A percentile compares a stretch with the other conserved stretches of the same genome.
Evolutionary conservation across 2,329 filamentous ascomycete genomes (phyloP).

Genomic region (Pseudogymnoascus destructans): DNA sequence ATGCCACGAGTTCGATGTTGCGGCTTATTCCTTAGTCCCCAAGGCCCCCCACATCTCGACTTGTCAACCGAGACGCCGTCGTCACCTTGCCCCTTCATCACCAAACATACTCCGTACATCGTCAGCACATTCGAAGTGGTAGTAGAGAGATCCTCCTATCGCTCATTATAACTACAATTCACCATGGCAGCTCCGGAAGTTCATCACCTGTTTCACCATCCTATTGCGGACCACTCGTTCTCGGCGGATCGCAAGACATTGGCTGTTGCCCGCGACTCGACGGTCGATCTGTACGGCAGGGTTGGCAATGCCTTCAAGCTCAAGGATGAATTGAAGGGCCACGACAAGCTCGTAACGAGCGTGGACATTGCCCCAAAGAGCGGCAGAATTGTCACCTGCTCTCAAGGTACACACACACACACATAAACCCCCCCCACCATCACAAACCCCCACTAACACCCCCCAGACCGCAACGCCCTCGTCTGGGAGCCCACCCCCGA

Average conservation of each 20-base stretch:
- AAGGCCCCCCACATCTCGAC: neutral
- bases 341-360: slow-evolving; percentile 93
- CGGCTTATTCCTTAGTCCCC: neutral
- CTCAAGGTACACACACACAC: slow-evolving; percentile 52
- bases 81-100: slow-evolving; percentile 7
- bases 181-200: slow-evolving; percentile 78
- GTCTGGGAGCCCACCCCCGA: slow-evolving; percentile 92
- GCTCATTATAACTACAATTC: slow-evolving; percentile 24
- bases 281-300: slow-evolving; percentile 74
- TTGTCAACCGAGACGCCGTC: slow-evolving; percentile 9
- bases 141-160: slow-evolving; percentile 99
- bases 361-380: slow-evolving; percentile 87
- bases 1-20: slow-evolving; percentile 11
- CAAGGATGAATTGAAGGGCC: slow-evolving; percentile 85
- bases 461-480: slow-evolving; percentile 81
- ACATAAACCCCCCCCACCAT: slow-evolving; percentile 7
- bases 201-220: slow-evolving; percentile 91
- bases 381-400: slow-evolving; percentile 93
- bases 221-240: slow-evolving; percentile 97
- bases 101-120: slow-evolving; percentile 7
- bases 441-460: slow-evolving; percentile 11
- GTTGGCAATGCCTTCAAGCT: slow-evolving; percentile 65
- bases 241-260: slow-evolving; percentile 79
- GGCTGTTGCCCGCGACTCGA: slow-evolving; percentile 80
- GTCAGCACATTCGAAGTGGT: slow-evolving; percentile 36